These are phyloP conservation scores for Mimosa pudica DNA, from an alignment of 306 rosid species.

Conservation along the genomic window DNA sequence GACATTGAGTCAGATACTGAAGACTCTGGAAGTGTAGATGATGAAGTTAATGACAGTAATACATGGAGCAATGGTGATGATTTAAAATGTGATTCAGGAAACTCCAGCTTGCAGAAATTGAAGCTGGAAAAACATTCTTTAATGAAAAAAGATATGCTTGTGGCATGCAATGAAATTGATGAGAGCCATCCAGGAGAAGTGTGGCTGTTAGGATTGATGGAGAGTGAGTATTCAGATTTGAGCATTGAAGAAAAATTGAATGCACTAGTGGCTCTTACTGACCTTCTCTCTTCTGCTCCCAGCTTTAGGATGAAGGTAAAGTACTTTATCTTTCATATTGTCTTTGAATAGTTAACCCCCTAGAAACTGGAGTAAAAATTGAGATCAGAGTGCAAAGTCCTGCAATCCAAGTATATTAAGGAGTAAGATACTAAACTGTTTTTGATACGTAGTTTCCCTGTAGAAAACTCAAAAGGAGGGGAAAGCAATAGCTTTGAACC, in stretches of 20 bases:
- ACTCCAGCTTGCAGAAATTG: conserved; percentile 41
- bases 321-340: conserved; percentile 9
- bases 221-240: conserved; percentile 86
- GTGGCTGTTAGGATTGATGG: conserved; percentile 92
- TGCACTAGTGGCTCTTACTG: conserved; percentile 75
- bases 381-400: not conserved
- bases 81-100: conserved; percentile 56
- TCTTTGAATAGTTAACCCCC: conserved; percentile 1
- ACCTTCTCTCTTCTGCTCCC: conserved; percentile 83
- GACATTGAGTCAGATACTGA: conserved; percentile 77
- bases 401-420: not conserved
- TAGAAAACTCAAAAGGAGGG: not conserved
- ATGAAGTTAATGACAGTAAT: conserved; percentile 51
- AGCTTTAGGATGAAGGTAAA: conserved; percentile 80
- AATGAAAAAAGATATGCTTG: conserved; percentile 43
- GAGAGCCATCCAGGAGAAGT: conserved; percentile 92
- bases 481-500: not conserved
- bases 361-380: conserved; percentile 15
- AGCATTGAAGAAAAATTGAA: conserved; percentile 89
- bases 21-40: conserved; percentile 83
- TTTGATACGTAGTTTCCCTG: not conserved
- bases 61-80: conserved; percentile 62
- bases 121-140: conserved; percentile 36
- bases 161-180: conserved; percentile 75
- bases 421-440: not conserved